These are phyloP conservation scores for Euphorbia tirucalli DNA, from an alignment of 345 rosid species.

Conservation along the genomic window DNA sequence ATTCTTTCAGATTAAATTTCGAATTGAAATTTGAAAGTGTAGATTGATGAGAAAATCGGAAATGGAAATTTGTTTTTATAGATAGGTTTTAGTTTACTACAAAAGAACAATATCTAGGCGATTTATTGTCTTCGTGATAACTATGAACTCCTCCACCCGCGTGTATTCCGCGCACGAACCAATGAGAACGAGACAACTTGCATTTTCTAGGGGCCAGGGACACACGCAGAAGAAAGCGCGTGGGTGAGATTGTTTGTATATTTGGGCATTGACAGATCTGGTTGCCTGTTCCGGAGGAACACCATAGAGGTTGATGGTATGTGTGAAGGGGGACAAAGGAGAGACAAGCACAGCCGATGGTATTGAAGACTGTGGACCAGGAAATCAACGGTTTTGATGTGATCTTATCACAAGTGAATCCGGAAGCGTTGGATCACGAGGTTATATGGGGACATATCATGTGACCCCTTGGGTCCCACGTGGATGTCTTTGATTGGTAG, in stretches of 20 bases:
- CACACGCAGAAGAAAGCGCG: slow-evolving; percentile 25
- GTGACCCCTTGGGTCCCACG: slow-evolving; percentile 34
- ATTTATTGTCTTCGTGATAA: slow-evolving; percentile 21
- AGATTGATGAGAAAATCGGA: slow-evolving; percentile 30
- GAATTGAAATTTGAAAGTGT: slow-evolving; percentile 11
- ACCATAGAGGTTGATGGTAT: slow-evolving; percentile 34
- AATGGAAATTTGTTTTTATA: slow-evolving; percentile 33
- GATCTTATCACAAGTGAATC: background rate
- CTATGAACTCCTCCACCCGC: slow-evolving; percentile 18
- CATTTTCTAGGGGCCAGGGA: background rate
- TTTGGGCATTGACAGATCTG: slow-evolving; percentile 31
- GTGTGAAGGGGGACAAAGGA: slow-evolving; percentile 34
- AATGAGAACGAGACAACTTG: background rate
- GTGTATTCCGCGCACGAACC: slow-evolving; percentile 13
- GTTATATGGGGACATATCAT: slow-evolving; percentile 27
- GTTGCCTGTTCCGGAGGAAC: slow-evolving; percentile 41
- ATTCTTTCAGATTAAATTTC: background rate
- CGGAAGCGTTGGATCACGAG: slow-evolving; percentile 34
- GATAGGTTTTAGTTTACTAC: slow-evolving; percentile 3
- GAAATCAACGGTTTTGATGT: slow-evolving; percentile 31
- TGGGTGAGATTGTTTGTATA: background rate
- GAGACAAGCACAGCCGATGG: slow-evolving; percentile 41
- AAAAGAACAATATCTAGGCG: slow-evolving; percentile 16
- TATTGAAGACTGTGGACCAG: slow-evolving; percentile 35
- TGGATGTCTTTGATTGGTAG: slow-evolving; percentile 26